Conservation (phyloP, 345 rosid species). For the Combretum micranthum region DNA sequence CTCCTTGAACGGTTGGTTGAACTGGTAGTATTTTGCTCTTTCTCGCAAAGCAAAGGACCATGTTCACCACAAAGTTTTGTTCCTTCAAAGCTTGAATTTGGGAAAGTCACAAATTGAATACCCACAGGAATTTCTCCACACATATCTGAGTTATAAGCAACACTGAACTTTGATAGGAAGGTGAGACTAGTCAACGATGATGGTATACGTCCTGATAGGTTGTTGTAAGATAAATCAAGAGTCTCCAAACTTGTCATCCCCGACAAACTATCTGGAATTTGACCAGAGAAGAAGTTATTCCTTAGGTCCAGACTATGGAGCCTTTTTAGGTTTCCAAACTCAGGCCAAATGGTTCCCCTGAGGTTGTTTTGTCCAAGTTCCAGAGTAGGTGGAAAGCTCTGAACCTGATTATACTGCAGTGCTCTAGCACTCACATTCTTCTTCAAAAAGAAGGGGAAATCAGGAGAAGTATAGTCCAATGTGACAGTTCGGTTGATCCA, state of each 20-base stretch:
- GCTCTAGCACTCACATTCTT: slow-evolving; percentile 11
- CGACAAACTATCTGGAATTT: slow-evolving; percentile 8
- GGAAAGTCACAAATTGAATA: slow-evolving; percentile 69
- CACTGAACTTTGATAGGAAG: slow-evolving; percentile 15
- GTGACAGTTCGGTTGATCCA: slow-evolving; percentile 7
- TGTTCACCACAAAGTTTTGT: slow-evolving; percentile 76
- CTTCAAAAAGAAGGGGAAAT: slow-evolving; percentile 16
- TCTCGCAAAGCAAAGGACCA: slow-evolving; percentile 25
- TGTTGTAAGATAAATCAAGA: slow-evolving; percentile 15
- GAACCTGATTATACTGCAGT: slow-evolving; percentile 15
- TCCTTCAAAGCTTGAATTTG: slow-evolving; percentile 75
- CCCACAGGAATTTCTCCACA: slow-evolving; percentile 16
- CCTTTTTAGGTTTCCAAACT: slow-evolving; percentile 11
- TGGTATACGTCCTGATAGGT: slow-evolving; percentile 11
- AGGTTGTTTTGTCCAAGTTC: slow-evolving; percentile 12
- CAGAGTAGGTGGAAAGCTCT: slow-evolving; percentile 14
- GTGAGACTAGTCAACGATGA: slow-evolving; percentile 6
- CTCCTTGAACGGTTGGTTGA: slow-evolving; percentile 21
- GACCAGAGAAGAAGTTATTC: slow-evolving; percentile 9
- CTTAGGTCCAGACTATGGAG: slow-evolving; percentile 12
- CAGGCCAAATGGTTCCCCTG: slow-evolving; percentile 13
- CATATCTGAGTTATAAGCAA: slow-evolving; percentile 9
- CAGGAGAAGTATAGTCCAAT: slow-evolving; percentile 12
- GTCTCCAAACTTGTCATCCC: slow-evolving; percentile 15
- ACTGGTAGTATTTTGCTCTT: slow-evolving; percentile 2